phyloP scores from a whole-genome alignment of 352 stramenopile species.

The Thalassiosira exigua region DNA sequence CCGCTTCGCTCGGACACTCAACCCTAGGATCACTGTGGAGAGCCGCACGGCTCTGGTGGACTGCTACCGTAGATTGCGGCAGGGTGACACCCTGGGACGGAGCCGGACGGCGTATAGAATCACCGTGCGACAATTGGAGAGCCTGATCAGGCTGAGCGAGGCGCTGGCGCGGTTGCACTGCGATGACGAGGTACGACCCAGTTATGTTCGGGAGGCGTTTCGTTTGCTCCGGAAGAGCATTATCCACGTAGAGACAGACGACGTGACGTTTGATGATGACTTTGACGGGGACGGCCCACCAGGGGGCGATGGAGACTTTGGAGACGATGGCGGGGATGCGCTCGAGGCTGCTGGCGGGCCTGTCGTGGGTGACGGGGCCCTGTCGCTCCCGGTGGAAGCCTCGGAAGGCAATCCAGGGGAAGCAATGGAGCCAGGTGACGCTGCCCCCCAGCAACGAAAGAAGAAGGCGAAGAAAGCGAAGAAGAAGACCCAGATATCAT shows the following conservation, averaged over 20 bases:
- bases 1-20: too few relatives aligned
- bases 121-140: too few relatives aligned
- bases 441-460: slow-evolving; percentile 59
- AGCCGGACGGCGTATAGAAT: too few relatives aligned
- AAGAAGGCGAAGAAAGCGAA: slow-evolving; percentile 75
- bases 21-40: too few relatives aligned
- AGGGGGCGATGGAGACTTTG: slow-evolving; percentile 83
- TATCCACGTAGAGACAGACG: slow-evolving; percentile 98
- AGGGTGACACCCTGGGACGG: too few relatives aligned
- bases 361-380: slow-evolving; percentile 9
- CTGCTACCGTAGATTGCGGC: too few relatives aligned
- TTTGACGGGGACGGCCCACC: slow-evolving; percentile 82
- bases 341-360: slow-evolving; percentile 29
- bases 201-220: slow-evolving; percentile 96
- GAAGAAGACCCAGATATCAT: slow-evolving; percentile 87
- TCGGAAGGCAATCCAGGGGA: slow-evolving; percentile 18
- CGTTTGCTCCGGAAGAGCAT: slow-evolving; percentile 97
- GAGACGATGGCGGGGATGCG: slow-evolving; percentile 44
- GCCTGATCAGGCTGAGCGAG: too few relatives aligned
- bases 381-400: slow-evolving; percentile 18
- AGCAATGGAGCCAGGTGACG: slow-evolving; percentile 82
- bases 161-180: too few relatives aligned
- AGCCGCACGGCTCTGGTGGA: too few relatives aligned
- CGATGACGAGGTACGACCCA: too few relatives aligned
- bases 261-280: slow-evolving; percentile 94